Evolutionary conservation across 768 basidiomycete species (phyloP), one percentile per base, ranked within the genome.

Genomic region (Mycena vulgaris): DNA sequence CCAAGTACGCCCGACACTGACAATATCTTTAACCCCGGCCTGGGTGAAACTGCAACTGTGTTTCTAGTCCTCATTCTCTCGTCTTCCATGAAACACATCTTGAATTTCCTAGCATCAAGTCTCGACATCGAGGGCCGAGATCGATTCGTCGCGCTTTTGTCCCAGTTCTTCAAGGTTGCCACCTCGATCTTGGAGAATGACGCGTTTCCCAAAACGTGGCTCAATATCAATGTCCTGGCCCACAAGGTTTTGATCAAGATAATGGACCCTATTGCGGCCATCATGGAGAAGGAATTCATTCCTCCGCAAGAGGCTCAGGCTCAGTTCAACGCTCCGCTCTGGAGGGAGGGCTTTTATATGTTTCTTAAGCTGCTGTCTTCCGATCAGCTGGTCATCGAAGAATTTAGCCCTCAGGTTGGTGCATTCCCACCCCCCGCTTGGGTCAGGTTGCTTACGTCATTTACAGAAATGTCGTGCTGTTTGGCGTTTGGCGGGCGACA

Each of bases 401-500:
- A 98, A 70, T 96, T 97, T 71, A 95, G 92, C 75, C 95, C 96
- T 2, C 97, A 97, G 88, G 95, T 93, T 67, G 40, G 28, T 21
- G 1, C 25, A 58, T 57, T 39, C 39, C 40, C 4, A 2, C 66
- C 30, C 13, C 55, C 30, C 37, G 28, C 48, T 55, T 48, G 2
- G 39, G 21, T 40, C n/a, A 59, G 63, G 13, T 33, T 58, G 31
- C 63, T 68, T 30, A 70, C 19, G 67, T 74, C 23, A 71, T 35
- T 45, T 58, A 60, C 66, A 98, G 95, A 95, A 95, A 91, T 93
- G 96, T 47, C 91, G 97, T 48, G 94, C 97, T 4, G 94, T 97
- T 13, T 98, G 97, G 97, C 89, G 95, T 40, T 89, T 98, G n/a
- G 95, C 94, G 7, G 96, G 96, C 30, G 97, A 99, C 81, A 90